Conservation (phyloP, 257 asterid genomes). For the Jasminum sambac region DNA sequence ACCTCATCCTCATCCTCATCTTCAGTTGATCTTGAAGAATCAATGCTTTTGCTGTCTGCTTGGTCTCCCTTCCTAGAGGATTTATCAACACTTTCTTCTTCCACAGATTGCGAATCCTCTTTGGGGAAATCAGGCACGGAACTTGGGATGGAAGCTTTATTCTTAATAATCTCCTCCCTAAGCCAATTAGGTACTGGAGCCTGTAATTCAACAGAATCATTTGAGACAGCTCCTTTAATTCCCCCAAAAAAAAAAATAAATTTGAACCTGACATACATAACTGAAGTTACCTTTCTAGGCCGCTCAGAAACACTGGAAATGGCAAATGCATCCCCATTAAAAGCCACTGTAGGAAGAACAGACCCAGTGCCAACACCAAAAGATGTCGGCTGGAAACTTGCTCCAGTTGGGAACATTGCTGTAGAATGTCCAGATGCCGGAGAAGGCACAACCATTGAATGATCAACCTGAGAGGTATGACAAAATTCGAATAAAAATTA, state of each 20-base stretch:
- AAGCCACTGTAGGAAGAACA: conserved; percentile 51
- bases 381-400: conserved; percentile 65
- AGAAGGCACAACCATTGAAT: conserved; percentile 54
- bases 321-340: conserved; percentile 71
- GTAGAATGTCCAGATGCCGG: conserved; percentile 64
- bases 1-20: conserved; percentile 89
- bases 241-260: no score
- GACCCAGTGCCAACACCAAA: conserved; percentile 69
- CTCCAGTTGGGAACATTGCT: conserved; percentile 61
- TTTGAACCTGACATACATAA: conserved; percentile 22
- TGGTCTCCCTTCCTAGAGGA: conserved; percentile 60
- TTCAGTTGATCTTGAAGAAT: conserved; percentile 71
- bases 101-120: conserved; percentile 58
- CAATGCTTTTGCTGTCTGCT: conserved; percentile 66
- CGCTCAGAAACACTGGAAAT: conserved; percentile 58
- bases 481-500: conserved; percentile 24
- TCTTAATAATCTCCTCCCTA: conserved; percentile 93
- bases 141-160: conserved; percentile 72
- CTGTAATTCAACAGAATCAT: conserved; percentile 42
- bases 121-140: conserved; percentile 43
- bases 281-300: conserved; percentile 71
- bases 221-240: conserved; percentile 19
- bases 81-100: conserved; percentile 61
- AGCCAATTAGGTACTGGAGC: conserved; percentile 98
- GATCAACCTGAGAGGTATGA: conserved; percentile 59